Base-by-base conservation (phyloP, 2,329 filamentous ascomycete genomes). In the Cercospora sp. region DNA sequence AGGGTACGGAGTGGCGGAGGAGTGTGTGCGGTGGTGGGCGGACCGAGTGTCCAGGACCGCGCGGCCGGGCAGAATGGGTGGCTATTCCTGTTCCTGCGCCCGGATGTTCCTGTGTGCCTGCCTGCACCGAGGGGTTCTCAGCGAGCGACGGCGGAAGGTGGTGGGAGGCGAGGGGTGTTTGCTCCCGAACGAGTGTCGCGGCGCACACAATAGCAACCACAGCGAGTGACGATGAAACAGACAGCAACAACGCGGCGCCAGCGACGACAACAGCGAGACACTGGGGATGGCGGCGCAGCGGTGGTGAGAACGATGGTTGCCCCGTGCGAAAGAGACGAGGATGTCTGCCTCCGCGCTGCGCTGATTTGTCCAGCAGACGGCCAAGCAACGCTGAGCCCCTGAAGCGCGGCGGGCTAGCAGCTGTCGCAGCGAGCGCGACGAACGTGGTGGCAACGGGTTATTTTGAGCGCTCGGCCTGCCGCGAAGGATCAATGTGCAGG, bases 301-400 rank as follows among this genome's bases (percentile, higher is more conserved):
- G 28, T 57, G 62, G 30, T 64, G 64, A 48, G 48, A 42, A n/a
- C 31, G 64, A 18, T 66, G 42, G 57, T 42, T 66, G 58, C 64
- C 45, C 53, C 53, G 53, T 58, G 26, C 26, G 30, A 30, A 57
- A 31, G 13, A 28, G 53, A 57, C 53, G 48, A 23, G 48, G 48
- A 53, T 53, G 48, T 28, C 26, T 28, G 20, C 13, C 53, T 26
- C 23, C 53, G 13, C 20, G 20, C 53, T 6, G 1, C 7, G 53
- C 26, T 31, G 53, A 58, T 31, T 58, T 58, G 53, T 58, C 53
- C 26, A 30, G 26, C 30, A 28, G 33, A 20, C 26, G 31, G 59
- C 59, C 59, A 45, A 61, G 59, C 33, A 28, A 28, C 36, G 23
- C 23, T 28, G 23, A 40, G 40, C 59, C 59, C 59, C 59, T 61